phyloP scores from a whole-genome alignment of 2,329 filamentous ascomycete species.

The Coniella lustricola region DNA sequence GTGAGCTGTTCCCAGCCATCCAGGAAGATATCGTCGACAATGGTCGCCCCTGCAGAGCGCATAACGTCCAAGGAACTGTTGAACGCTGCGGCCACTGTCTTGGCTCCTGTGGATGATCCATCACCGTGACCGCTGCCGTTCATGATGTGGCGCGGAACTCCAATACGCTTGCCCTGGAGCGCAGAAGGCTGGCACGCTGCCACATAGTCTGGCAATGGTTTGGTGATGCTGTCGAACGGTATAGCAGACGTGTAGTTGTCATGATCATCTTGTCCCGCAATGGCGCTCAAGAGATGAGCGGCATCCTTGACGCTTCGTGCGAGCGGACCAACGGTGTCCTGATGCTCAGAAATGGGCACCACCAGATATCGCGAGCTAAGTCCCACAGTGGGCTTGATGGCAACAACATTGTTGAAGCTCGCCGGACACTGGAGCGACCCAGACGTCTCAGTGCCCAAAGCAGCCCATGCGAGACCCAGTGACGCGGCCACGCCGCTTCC shows the following conservation, averaged over 20 bases:
- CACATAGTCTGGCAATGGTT: slow-evolving; percentile 50
- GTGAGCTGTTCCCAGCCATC: slow-evolving; percentile 40
- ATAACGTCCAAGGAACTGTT: slow-evolving; percentile 46
- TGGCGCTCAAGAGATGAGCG: slow-evolving; percentile 53
- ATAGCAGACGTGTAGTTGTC: slow-evolving; percentile 61
- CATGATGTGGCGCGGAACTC: slow-evolving; percentile 55
- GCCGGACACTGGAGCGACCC: slow-evolving; percentile 8
- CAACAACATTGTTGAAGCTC: slow-evolving; percentile 8
- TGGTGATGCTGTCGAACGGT: slow-evolving; percentile 35
- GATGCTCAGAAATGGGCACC: slow-evolving; percentile 54
- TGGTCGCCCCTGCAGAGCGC: slow-evolving; percentile 48
- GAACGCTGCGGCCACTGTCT: slow-evolving; percentile 41
- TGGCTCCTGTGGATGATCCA: not conserved
- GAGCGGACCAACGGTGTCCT: slow-evolving; percentile 54
- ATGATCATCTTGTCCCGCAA: slow-evolving; percentile 43
- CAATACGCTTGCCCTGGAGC: slow-evolving; percentile 53
- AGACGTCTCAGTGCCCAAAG: slow-evolving; percentile 8
- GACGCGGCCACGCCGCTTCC: slow-evolving; percentile 55
- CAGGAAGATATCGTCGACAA: slow-evolving; percentile 43
- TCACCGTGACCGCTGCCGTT: slow-evolving; percentile 18
- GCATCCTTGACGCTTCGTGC: slow-evolving; percentile 42
- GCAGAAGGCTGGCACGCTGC: slow-evolving; percentile 46
- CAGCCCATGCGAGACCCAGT: slow-evolving; percentile 51
- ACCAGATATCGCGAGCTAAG: slow-evolving; percentile 53
- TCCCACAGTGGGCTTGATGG: slow-evolving; percentile 56